Percentiles rank a stretch among this genome's conserved stretches.
phyloP scores from a whole-genome alignment of 768 basidiomycete genomes.

The Agrocybe chaxingu region DNA sequence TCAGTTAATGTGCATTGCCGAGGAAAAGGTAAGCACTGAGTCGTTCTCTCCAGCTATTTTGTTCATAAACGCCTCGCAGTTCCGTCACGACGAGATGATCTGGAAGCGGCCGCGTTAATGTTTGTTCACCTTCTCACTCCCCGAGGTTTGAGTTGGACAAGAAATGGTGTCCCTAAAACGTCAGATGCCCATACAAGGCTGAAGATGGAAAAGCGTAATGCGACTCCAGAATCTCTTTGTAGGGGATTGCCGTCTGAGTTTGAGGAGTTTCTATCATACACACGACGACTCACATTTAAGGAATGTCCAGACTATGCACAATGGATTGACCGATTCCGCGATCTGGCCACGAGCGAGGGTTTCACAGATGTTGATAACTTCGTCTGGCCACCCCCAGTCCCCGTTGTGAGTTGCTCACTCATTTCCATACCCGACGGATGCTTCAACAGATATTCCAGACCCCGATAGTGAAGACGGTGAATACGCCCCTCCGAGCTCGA shows the following conservation, averaged over 20 bases:
- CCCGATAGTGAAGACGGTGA: slow-evolving; percentile 26
- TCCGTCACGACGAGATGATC: slow-evolving; percentile 74
- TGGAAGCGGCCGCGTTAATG: slow-evolving; percentile 77
- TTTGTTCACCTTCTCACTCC: slow-evolving; percentile 78
- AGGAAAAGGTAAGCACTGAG: slow-evolving; percentile 52
- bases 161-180: slow-evolving; percentile 76
- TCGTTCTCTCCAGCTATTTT: neutral
- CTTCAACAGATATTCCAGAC: slow-evolving; percentile 1
- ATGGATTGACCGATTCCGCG: slow-evolving; percentile 65
- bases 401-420: slow-evolving; percentile 21
- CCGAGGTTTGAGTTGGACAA: slow-evolving; percentile 72
- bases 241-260: slow-evolving; percentile 67
- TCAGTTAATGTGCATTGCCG: slow-evolving; percentile 77
- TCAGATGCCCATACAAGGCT: slow-evolving; percentile 59
- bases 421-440: neutral
- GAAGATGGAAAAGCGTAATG: slow-evolving; percentile 59
- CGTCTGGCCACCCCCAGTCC: slow-evolving; percentile 67
- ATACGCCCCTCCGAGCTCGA: slow-evolving; percentile 34
- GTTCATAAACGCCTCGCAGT: slow-evolving; percentile 37
- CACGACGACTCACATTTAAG: slow-evolving; percentile 63
- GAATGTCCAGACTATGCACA: slow-evolving; percentile 63
- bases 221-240: slow-evolving; percentile 65
- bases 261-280: slow-evolving; percentile 75
- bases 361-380: slow-evolving; percentile 58
- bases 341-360: slow-evolving; percentile 58